Evolutionary conservation across 345 rosid genomes (phyloP).

Genomic region (Trapa incisa): DNA sequence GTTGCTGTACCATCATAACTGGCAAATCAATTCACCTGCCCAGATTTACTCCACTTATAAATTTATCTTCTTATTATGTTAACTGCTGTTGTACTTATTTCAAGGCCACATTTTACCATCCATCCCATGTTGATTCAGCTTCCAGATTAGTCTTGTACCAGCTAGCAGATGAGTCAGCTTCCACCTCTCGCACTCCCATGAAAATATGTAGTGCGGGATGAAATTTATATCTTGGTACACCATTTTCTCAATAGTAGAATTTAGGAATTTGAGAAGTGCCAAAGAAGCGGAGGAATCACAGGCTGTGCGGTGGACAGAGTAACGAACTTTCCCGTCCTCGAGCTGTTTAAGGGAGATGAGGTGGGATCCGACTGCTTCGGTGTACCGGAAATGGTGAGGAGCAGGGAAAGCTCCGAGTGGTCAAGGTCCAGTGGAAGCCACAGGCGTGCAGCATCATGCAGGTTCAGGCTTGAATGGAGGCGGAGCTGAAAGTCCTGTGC

Average conservation of each 20-base stretch:
- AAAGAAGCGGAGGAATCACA: constrained; percentile 32
- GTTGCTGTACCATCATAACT: constrained; percentile 2
- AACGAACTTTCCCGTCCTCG: constrained; percentile 34
- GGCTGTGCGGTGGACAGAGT: constrained; percentile 36
- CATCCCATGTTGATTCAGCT: no score
- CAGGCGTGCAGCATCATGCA: constrained; percentile 7
- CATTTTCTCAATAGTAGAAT: constrained; percentile 8
- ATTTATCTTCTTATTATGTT: no score
- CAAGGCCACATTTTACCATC: no score
- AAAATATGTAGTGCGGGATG: no score
- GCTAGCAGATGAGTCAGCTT: no score
- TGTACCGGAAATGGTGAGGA: constrained; percentile 73
- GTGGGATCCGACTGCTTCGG: constrained; percentile 68
- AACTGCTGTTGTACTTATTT: no score
- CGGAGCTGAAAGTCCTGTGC: constrained; percentile 7
- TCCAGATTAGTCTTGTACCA: no score
- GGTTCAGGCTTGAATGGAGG: constrained; percentile 9
- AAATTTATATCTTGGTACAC: no score
- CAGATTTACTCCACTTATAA: no score
- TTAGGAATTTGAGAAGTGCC: constrained; percentile 69
- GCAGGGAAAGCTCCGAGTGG: constrained; percentile 52
- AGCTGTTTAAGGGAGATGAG: constrained; percentile 59
- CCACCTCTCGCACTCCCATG: no score
- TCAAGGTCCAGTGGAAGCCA: constrained; percentile 55
- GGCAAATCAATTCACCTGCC: constrained; percentile 1